A percentile compares a stretch with the other conserved stretches of the same genome.
Conservation (phyloP, 208 protist genomes). For the Acanthamoeba royreba region DNA sequence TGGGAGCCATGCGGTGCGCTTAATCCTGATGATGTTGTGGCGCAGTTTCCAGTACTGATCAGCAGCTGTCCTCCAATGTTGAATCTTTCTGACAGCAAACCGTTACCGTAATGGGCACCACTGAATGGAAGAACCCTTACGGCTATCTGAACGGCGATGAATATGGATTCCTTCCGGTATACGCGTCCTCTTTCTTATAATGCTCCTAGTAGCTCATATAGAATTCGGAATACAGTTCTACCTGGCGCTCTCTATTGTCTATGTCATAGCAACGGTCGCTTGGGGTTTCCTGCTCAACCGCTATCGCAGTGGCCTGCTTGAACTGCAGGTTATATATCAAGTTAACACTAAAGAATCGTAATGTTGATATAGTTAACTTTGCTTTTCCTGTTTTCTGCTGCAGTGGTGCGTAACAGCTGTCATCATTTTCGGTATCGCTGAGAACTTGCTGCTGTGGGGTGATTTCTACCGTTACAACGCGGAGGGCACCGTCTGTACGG, state of each 20-base stretch:
- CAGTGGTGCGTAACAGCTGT: not conserved
- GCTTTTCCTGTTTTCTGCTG: not conserved
- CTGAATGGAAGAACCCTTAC: conserved; percentile 34
- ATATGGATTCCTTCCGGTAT: conserved; percentile 33
- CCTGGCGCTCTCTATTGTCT: not conserved
- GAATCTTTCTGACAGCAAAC: not conserved
- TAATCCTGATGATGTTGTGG: not conserved
- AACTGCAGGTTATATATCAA: not conserved
- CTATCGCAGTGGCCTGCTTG: not conserved
- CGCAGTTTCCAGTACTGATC: no score
- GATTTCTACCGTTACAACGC: not conserved
- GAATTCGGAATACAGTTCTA: not conserved
- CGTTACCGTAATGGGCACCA: not conserved
- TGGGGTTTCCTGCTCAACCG: not conserved
- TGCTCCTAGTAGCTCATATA: not conserved
- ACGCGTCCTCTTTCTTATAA: not conserved
- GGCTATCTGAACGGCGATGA: conserved; percentile 29
- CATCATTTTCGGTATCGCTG: not conserved
- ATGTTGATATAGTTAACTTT: not conserved
- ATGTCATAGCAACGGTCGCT: not conserved
- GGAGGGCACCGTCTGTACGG: not conserved
- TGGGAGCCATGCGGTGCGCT: not conserved
- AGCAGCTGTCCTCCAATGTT: not conserved
- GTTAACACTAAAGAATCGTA: not conserved
- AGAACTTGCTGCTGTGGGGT: not conserved